phyloP scores from a whole-genome alignment of 371 early-diverging fungal genomes.

The Fennellomyces sp. region DNA sequence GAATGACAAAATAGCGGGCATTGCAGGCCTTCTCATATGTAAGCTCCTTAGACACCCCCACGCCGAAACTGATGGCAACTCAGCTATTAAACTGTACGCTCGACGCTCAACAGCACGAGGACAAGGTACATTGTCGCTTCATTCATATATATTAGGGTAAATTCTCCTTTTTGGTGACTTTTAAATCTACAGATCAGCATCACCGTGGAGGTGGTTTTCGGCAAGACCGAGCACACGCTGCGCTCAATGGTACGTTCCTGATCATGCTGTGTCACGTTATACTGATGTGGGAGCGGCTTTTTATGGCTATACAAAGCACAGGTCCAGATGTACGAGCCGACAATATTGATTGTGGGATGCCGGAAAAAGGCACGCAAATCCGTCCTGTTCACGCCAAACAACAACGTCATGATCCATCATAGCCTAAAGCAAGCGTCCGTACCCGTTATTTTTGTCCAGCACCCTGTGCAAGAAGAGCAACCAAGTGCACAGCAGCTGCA shows the following conservation, averaged over 20 bases:
- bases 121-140: neutral
- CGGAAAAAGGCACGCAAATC: slow-evolving; percentile 6
- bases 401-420: slow-evolving; percentile 9
- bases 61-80: neutral
- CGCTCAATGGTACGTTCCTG: slow-evolving; percentile 7
- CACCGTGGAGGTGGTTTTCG: slow-evolving; percentile 1
- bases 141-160: neutral
- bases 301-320: slow-evolving; percentile 1
- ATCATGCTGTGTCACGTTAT: neutral
- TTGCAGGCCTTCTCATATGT: neutral
- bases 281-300: neutral
- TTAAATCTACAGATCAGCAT: neutral
- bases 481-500: neutral
- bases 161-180: slow-evolving; percentile 1
- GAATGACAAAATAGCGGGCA: neutral
- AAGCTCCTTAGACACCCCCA: neutral
- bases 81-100: neutral
- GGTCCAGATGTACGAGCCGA: slow-evolving; percentile 18
- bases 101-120: slow-evolving; percentile 4
- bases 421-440: slow-evolving; percentile 9
- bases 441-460: slow-evolving; percentile 16
- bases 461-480: neutral
- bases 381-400: neutral
- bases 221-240: slow-evolving; percentile 5
- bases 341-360: slow-evolving; percentile 13